phyloP scores from a whole-genome alignment of 768 basidiomycete species.

The Podaxis pistillaris region DNA sequence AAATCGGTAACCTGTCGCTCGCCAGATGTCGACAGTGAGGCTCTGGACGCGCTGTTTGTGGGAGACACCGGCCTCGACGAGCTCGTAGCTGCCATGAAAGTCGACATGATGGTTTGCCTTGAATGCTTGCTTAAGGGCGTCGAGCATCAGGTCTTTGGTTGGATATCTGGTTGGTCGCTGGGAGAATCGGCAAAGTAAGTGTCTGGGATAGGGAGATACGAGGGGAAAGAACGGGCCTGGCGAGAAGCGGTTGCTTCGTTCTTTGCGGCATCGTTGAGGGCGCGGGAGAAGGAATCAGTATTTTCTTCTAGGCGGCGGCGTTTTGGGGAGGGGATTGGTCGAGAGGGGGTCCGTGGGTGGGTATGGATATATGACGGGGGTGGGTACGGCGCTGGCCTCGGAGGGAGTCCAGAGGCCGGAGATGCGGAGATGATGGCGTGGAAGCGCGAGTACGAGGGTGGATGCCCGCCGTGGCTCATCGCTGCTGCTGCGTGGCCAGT shows the following conservation, averaged over 20 bases:
- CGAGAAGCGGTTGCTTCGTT: constrained; percentile 13
- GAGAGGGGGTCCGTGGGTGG: constrained; percentile 12
- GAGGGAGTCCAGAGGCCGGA: constrained; percentile 24
- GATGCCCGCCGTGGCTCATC: neutral
- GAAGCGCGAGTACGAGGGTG: constrained; percentile 25
- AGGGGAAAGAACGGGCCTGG: constrained; percentile 16
- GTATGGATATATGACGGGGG: constrained; percentile 16
- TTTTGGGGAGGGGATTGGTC: constrained; percentile 14
- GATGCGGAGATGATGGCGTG: constrained; percentile 33
- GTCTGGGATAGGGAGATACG: neutral
- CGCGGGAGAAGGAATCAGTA: constrained; percentile 3
- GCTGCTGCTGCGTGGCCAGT: too few relatives aligned
- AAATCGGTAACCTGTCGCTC: constrained; percentile 47
- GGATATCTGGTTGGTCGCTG: constrained; percentile 29
- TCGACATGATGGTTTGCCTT: constrained; percentile 33
- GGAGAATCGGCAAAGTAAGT: constrained; percentile 8
- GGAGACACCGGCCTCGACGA: constrained; percentile 25
- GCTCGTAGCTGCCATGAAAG: constrained; percentile 41
- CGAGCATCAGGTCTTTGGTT: constrained; percentile 30
- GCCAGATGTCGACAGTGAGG: constrained; percentile 45
- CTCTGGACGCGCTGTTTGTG: constrained; percentile 43
- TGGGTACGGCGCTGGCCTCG: constrained; percentile 9
- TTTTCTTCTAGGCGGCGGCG: neutral
- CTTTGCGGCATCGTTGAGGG: neutral
- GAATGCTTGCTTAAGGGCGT: constrained; percentile 32